phyloP scores from a whole-genome alignment of 2,329 filamentous ascomycete genomes.

The Aspergillus sp. region DNA sequence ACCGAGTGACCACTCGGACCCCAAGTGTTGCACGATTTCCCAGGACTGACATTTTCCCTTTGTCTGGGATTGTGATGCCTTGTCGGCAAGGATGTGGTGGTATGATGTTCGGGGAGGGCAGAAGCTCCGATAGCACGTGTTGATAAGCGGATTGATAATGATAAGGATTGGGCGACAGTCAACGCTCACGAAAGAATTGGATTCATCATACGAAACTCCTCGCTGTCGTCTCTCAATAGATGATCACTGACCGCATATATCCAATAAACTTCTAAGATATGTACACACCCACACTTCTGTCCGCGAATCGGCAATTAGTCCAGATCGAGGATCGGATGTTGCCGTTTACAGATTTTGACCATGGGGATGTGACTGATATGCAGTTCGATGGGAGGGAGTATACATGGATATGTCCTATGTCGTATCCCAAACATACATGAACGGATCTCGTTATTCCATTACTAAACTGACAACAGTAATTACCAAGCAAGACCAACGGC shows the following conservation, averaged over 20 bases:
- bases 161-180: conserved; percentile 7
- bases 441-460: conserved; percentile 28
- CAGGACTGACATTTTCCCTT: conserved; percentile 22
- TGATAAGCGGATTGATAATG: conserved; percentile 12
- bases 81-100: conserved; percentile 5
- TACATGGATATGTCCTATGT: too few species aligned
- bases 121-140: conserved; percentile 5
- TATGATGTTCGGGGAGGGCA: conserved; percentile 9
- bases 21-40: conserved; percentile 12
- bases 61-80: conserved; percentile 5
- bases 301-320: conserved; percentile 36
- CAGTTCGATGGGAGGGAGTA: conserved; percentile 29
- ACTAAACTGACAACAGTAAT: conserved; percentile 11
- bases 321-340: conserved; percentile 28
- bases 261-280: too few species aligned
- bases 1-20: conserved; percentile 8
- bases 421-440: conserved; percentile 32
- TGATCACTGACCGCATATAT: too few species aligned
- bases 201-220: neutral
- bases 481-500: conserved; percentile 33
- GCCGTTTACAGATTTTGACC: conserved; percentile 43
- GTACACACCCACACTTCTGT: conserved; percentile 1
- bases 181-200: too few species aligned
- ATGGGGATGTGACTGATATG: conserved; percentile 37
- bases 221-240: neutral